Evolutionary conservation across 768 basidiomycete species (phyloP).

Genomic region (Leccinum longicurvipes): DNA sequence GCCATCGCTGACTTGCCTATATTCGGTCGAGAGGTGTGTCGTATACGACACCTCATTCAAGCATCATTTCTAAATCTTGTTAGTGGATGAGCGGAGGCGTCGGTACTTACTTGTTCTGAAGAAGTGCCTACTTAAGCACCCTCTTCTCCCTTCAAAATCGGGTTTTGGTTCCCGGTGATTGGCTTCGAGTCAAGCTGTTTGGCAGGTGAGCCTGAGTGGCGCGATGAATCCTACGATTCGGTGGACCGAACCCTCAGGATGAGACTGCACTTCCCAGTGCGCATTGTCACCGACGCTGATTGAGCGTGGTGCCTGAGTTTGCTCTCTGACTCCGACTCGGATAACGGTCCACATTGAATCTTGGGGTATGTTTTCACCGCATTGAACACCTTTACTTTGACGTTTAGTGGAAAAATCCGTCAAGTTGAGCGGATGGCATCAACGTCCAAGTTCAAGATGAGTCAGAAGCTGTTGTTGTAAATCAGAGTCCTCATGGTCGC

Average conservation of each 20-base stretch:
- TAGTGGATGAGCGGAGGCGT: constrained; percentile 88
- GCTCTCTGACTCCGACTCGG: too few species aligned
- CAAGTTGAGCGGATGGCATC: not conserved
- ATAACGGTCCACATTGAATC: not conserved
- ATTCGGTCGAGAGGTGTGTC: constrained; percentile 74
- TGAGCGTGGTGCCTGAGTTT: not conserved
- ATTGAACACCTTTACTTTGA: too few species aligned
- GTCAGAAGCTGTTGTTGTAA: not conserved
- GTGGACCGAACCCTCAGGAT: not conserved
- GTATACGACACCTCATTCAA: not conserved
- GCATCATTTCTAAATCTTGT: not conserved
- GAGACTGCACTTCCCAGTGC: not conserved
- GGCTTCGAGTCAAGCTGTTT: constrained; percentile 88
- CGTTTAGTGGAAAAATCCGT: too few species aligned
- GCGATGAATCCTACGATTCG: constrained; percentile 12
- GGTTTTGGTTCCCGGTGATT: constrained; percentile 85
- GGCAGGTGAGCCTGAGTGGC: constrained; percentile 72
- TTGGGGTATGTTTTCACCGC: not conserved
- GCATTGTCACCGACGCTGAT: constrained; percentile 5
- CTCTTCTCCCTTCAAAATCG: constrained; percentile 95
- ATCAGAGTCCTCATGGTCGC: not conserved
- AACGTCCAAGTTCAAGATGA: too few species aligned
- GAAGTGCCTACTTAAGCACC: constrained; percentile 91
- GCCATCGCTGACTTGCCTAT: constrained; percentile 96
- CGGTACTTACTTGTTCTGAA: constrained; percentile 87